Evolutionary conservation across 257 asterid genomes (phyloP), one percentile per base, ranked within the genome.

Genomic region (Solanum pennellii): DNA sequence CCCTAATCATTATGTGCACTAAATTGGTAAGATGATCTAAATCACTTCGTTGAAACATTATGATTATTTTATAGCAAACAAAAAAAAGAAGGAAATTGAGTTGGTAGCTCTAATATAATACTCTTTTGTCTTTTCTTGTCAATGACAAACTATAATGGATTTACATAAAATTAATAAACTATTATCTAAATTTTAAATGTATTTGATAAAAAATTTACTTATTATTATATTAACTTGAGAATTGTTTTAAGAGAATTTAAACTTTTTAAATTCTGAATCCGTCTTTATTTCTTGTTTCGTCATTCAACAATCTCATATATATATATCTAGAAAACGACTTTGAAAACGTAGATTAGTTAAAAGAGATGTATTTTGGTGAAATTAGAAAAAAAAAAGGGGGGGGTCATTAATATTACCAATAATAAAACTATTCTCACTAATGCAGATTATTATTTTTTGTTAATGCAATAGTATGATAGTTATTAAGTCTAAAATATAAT

Each of bases 1-100:
- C 31, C 27, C 68, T 86, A 72, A 86, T 86, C 65, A 86, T 72
- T 69, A 72, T 45, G 47, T 72, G 88, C 84, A 86, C 88, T 33
- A 49, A 73, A 49, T 62, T 47, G 37, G 27, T 5, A 27, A 45
- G 42, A 80, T 80, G 44, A 60, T 74, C 45, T 18, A 72, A 72
- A 72, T 37, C 39, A 5, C 39, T 37, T 37, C 39, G 5, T 37
- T 37, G 39, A 37, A 2, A 39, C 45, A 18, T 72, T 71, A 31
- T 33, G 20, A 69, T 2, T 9, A 71, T 31, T 35, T 31, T 71
- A 15, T 31, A 4, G 25, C 27, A 71, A 71, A 33, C 8, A 15
- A 3, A 27, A 29, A 13, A 3, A 3, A 4, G 11, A 1, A 5
- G 21, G 6, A 7, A 16, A 31, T 7, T 4, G n/a, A 16, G 25